Evolutionary conservation across 345 rosid species (phyloP).

Genomic region (Zanthoxylum bungeanum): DNA sequence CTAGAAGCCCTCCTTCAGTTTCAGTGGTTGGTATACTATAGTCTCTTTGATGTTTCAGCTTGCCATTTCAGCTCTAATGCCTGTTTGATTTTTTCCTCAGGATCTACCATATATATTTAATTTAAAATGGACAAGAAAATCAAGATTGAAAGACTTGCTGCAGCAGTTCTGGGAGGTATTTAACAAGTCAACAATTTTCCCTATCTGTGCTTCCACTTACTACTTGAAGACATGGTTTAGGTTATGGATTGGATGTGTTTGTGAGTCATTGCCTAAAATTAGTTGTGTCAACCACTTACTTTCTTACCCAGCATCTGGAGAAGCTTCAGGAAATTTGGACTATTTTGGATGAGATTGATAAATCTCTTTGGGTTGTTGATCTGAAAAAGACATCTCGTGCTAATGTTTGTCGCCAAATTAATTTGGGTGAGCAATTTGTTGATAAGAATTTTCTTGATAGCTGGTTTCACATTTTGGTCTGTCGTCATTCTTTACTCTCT

Average conservation of each 20-base stretch:
- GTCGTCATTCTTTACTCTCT: not conserved
- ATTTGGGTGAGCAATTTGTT: slow-evolving; percentile 40
- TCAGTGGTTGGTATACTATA: slow-evolving; percentile 55
- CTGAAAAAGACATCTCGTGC: slow-evolving; percentile 45
- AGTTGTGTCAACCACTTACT: not conserved
- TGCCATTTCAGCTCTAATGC: slow-evolving; percentile 7
- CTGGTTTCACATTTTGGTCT: not conserved
- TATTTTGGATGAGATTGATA: slow-evolving; percentile 72
- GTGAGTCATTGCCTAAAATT: not conserved
- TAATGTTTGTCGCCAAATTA: slow-evolving; percentile 38
- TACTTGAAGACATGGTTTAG: not conserved
- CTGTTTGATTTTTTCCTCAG: slow-evolving; percentile 28
- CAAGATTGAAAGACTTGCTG: slow-evolving; percentile 62
- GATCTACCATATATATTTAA: slow-evolving; percentile 62
- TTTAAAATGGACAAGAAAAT: slow-evolving; percentile 53
- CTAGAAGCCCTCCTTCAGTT: slow-evolving; percentile 58
- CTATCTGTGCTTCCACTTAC: not conserved
- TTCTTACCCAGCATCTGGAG: slow-evolving; percentile 53
- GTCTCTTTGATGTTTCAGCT: slow-evolving; percentile 3
- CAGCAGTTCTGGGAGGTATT: slow-evolving; percentile 59
- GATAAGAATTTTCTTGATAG: not conserved
- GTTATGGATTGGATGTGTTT: too few relatives aligned
- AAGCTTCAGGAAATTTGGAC: slow-evolving; percentile 73
- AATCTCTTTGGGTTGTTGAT: slow-evolving; percentile 55
- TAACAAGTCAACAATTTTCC: not conserved